Evolutionary conservation across 148 eudicot species (phyloP).

Genomic region (Camellia sinensis): DNA sequence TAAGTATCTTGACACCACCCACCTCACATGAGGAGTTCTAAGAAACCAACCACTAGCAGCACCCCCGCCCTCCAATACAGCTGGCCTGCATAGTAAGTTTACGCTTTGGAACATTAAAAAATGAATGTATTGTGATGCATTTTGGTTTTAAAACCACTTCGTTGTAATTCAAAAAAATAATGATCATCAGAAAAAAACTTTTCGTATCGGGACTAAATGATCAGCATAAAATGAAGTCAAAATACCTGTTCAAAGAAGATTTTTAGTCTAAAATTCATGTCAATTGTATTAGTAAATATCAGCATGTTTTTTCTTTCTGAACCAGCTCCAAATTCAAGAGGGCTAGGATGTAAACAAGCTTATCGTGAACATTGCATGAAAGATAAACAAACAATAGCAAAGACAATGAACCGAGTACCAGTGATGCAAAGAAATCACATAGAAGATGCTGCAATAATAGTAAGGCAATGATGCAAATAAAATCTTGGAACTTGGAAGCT

Average conservation of each 20-base stretch:
- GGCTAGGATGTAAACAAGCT: conserved; percentile 75
- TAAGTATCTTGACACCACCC: neutral
- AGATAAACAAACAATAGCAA: conserved; percentile 44
- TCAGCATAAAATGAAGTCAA: neutral
- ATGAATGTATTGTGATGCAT: neutral
- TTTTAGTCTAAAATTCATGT: conserved; percentile 73
- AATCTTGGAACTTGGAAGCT: neutral
- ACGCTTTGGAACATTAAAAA: neutral
- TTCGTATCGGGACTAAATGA: neutral
- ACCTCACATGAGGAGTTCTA: neutral
- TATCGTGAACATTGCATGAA: conserved; percentile 79
- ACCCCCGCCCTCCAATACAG: neutral
- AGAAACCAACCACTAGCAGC: neutral
- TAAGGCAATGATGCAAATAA: neutral
- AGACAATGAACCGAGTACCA: neutral
- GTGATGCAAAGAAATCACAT: neutral
- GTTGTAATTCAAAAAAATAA: neutral
- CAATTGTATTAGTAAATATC: conserved; percentile 81
- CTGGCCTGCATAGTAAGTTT: neutral
- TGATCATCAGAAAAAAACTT: neutral
- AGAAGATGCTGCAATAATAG: too few relatives aligned
- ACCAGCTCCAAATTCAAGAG: conserved; percentile 86
- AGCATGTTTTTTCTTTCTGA: conserved; percentile 82
- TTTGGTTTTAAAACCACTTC: neutral
- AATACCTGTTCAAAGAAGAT: conserved; percentile 89